A percentile compares a stretch with the other conserved stretches of the same genome.
Conservation (phyloP, 208 protist genomes). For the Leishmania tarentolae region DNA sequence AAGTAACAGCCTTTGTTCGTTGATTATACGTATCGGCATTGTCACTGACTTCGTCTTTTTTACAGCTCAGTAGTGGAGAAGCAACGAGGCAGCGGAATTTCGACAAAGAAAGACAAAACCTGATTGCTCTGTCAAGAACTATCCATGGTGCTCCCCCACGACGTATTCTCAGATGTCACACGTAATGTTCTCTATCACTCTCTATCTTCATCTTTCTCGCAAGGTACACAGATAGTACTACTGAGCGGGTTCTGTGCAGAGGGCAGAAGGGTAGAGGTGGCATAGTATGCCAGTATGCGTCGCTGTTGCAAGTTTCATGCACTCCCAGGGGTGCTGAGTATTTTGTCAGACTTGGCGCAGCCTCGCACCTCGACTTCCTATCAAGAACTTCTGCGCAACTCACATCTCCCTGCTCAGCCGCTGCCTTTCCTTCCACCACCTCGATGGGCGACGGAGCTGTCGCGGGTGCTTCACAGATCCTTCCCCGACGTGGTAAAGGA, state of each 20-base stretch:
- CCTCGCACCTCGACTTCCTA: slow-evolving; percentile 13
- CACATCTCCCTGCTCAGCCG: slow-evolving; percentile 38
- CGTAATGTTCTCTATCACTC: background rate
- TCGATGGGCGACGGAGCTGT: slow-evolving; percentile 81
- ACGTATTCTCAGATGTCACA: background rate
- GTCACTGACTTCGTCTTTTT: background rate
- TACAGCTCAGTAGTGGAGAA: background rate
- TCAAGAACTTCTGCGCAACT: slow-evolving; percentile 32
- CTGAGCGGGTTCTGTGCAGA: background rate
- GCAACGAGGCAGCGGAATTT: background rate
- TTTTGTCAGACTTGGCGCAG: slow-evolving; percentile 25
- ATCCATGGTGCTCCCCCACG: background rate
- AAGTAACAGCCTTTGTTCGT: background rate
- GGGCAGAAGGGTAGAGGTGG: background rate
- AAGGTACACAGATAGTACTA: background rate
- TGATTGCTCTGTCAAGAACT: background rate
- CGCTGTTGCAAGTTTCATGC: slow-evolving; percentile 10
- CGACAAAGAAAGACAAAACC: background rate
- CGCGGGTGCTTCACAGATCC: slow-evolving; percentile 50
- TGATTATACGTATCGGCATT: background rate
- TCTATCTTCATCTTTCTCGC: background rate
- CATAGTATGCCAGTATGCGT: slow-evolving; percentile 7
- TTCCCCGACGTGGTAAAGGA: slow-evolving; percentile 63
- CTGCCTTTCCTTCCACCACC: slow-evolving; percentile 84
- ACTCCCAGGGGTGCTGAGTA: slow-evolving; percentile 15